These are phyloP conservation scores for Curvularia spicifera DNA, from an alignment of 2,329 filamentous ascomycete genomes.

Conservation along the genomic window DNA sequence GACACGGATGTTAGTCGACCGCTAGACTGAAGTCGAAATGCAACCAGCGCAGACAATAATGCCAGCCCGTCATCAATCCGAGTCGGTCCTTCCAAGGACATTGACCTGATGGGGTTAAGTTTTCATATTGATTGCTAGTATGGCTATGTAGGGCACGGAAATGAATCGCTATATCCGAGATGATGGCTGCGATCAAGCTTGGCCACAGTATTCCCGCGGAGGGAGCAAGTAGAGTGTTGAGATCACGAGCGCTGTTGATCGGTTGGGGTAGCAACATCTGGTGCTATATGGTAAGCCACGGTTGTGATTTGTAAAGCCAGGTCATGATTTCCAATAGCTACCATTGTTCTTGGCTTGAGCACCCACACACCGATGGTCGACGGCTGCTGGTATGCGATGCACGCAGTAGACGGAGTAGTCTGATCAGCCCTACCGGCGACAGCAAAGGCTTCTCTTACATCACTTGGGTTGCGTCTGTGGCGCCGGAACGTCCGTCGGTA, in stretches of 20 bases:
- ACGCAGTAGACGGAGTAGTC: neutral
- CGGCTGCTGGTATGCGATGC: neutral
- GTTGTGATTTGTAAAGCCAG: neutral
- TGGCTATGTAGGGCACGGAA: neutral
- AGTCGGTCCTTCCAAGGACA: neutral
- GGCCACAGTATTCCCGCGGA: neutral
- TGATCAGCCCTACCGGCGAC: conserved; percentile 2
- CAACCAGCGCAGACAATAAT: neutral
- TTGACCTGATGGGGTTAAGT: neutral
- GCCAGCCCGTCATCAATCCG: neutral
- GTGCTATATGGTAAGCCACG: neutral
- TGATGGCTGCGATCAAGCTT: neutral
- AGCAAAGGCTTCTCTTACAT: neutral
- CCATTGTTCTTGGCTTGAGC: neutral
- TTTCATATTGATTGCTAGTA: neutral
- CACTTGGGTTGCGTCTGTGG: conserved; percentile 1
- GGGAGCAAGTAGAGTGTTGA: neutral
- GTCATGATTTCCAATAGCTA: neutral
- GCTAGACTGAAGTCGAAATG: neutral
- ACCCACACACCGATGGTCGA: neutral
- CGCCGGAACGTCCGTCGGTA: neutral
- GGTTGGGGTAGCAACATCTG: neutral
- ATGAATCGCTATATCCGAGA: neutral
- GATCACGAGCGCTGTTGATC: neutral
- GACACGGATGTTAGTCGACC: neutral